phyloP scores from a whole-genome alignment of 2,329 filamentous ascomycete species.

The Celoporthe dispersa region DNA sequence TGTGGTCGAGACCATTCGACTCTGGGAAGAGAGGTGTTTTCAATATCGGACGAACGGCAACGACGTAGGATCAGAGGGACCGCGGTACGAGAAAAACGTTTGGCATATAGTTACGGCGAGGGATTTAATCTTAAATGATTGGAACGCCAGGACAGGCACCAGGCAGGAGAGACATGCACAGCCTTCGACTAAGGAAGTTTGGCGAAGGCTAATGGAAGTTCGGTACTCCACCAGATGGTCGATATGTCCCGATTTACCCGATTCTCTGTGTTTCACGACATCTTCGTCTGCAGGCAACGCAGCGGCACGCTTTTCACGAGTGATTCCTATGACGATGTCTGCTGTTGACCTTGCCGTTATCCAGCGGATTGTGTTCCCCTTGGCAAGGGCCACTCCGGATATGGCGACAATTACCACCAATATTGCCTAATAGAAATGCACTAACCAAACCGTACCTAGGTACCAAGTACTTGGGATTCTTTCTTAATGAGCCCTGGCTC shows the following conservation, averaged over 20 bases:
- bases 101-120: neutral
- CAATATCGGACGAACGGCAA: neutral
- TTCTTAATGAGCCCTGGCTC: neutral
- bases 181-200: neutral
- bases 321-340: neutral
- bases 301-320: neutral
- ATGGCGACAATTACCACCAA: neutral
- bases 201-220: neutral
- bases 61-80: neutral
- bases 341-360: neutral
- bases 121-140: neutral
- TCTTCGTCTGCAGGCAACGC: neutral
- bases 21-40: neutral
- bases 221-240: neutral
- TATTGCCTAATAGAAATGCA: neutral
- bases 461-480: neutral
- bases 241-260: neutral
- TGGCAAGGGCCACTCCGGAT: neutral
- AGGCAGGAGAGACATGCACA: neutral
- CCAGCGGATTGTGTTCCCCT: neutral
- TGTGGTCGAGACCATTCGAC: neutral
- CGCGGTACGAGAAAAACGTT: neutral
- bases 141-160: neutral
- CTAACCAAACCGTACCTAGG: conserved; percentile 2
- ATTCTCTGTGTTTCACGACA: neutral